Evolutionary conservation across 2,329 filamentous ascomycete genomes (phyloP).

Genomic region (Monosporascus sp.): DNA sequence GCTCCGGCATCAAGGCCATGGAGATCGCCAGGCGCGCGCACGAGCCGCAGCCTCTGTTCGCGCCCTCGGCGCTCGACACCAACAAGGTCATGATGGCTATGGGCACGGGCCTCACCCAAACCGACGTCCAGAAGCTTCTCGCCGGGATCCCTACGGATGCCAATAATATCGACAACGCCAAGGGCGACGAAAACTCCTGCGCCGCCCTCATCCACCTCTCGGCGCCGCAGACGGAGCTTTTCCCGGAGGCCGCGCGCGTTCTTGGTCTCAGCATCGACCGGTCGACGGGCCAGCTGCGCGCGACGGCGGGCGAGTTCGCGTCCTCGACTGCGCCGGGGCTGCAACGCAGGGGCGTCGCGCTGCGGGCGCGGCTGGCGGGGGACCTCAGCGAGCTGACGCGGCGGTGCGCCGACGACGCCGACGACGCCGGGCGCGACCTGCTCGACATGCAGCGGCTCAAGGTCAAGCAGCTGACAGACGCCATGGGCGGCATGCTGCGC

Average conservation of each 20-base stretch:
- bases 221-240: slow-evolving; percentile 39
- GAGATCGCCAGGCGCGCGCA: slow-evolving; percentile 68
- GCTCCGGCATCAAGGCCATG: slow-evolving; percentile 83
- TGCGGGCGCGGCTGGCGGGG: slow-evolving; percentile 43
- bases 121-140: background rate
- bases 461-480: slow-evolving; percentile 74
- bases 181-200: background rate
- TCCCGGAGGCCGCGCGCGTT: slow-evolving; percentile 47
- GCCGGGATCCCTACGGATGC: background rate
- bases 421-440: slow-evolving; percentile 71
- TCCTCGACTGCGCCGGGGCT: slow-evolving; percentile 51
- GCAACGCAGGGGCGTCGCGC: slow-evolving; percentile 40
- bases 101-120: background rate
- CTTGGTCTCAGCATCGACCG: slow-evolving; percentile 42
- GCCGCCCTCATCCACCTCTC: slow-evolving; percentile 26
- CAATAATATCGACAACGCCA: background rate
- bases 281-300: slow-evolving; percentile 52
- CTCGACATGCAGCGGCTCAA: slow-evolving; percentile 71
- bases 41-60: slow-evolving; percentile 34
- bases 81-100: background rate
- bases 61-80: slow-evolving; percentile 10
- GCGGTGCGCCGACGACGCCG: slow-evolving; percentile 69
- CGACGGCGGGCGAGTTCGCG: slow-evolving; percentile 54
- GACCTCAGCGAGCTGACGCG: slow-evolving; percentile 58
- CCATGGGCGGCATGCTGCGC: slow-evolving; percentile 70